Evolutionary conservation across 2,329 filamentous ascomycete genomes (phyloP).

Genomic region (Scedosporium dehoogii): DNA sequence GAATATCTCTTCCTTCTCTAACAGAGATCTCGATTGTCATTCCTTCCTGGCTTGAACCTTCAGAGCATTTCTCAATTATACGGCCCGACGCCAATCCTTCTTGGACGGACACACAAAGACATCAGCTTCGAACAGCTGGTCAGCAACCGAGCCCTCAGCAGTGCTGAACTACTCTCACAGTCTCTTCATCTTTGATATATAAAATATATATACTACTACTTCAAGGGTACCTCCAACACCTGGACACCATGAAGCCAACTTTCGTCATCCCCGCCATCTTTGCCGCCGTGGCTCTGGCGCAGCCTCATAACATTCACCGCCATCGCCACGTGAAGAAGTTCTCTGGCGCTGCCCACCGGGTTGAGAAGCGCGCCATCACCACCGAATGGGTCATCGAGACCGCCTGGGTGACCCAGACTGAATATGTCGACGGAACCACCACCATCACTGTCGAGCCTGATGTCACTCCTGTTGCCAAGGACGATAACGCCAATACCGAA

Average conservation of each 20-base stretch:
- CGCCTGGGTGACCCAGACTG: slow-evolving; percentile 35
- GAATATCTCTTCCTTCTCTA: neutral
- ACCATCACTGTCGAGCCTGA: slow-evolving; percentile 14
- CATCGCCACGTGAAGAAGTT: slow-evolving; percentile 25
- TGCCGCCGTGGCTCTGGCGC: slow-evolving; percentile 36
- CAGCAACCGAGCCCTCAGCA: neutral
- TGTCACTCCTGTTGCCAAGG: slow-evolving; percentile 8
- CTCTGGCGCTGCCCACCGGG: slow-evolving; percentile 11
- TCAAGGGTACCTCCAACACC: too few species aligned
- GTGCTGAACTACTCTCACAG: neutral
- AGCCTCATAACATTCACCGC: slow-evolving; percentile 33
- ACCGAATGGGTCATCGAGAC: slow-evolving; percentile 23
- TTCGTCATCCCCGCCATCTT: slow-evolving; percentile 29
- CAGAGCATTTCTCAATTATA: slow-evolving; percentile 3
- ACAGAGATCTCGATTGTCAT: neutral
- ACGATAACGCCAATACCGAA: slow-evolving; percentile 6
- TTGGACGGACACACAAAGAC: neutral
- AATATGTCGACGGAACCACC: slow-evolving; percentile 29
- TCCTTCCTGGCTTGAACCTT: neutral
- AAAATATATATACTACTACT: slow-evolving; percentile 10
- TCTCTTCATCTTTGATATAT: neutral
- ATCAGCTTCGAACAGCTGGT: neutral
- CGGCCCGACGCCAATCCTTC: neutral
- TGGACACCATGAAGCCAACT: slow-evolving; percentile 32
- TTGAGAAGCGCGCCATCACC: slow-evolving; percentile 10